Conservation (phyloP, 257 asterid species). For the Gentiana dahurica region DNA sequence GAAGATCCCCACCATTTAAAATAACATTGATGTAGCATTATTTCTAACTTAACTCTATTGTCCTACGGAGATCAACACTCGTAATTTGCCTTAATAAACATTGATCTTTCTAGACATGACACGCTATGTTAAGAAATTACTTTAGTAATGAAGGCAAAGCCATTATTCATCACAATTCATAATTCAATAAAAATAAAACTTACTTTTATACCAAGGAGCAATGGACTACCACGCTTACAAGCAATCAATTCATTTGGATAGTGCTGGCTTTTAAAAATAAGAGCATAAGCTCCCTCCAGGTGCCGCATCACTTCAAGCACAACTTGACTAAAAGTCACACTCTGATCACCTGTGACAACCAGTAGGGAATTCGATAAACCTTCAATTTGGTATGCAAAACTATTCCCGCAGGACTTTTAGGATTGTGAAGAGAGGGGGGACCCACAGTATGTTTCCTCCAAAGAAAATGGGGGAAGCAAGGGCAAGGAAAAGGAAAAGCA, state of each 20-base stretch:
- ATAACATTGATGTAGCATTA: too few species aligned
- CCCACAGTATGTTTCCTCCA: too few species aligned
- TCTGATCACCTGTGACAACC: constrained; percentile 47
- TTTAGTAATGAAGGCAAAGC: not conserved
- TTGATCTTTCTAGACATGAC: too few species aligned
- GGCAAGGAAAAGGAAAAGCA: not conserved
- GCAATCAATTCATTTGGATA: constrained; percentile 95
- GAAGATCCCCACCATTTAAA: too few species aligned
- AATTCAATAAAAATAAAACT: constrained; percentile 14
- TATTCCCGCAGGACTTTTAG: too few species aligned
- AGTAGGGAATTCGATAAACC: too few species aligned
- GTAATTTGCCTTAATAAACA: too few species aligned
- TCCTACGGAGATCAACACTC: too few species aligned
- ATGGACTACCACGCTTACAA: constrained; percentile 98
- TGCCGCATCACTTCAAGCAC: constrained; percentile 98
- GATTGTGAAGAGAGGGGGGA: too few species aligned
- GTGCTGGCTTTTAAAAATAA: constrained; percentile 80
- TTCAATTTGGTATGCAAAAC: too few species aligned
- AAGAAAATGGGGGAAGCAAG: not conserved
- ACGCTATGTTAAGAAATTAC: too few species aligned
- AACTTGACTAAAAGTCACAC: constrained; percentile 85
- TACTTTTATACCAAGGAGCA: constrained; percentile 97
- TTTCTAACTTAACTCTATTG: too few species aligned
- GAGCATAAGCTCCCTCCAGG: constrained; percentile 99
- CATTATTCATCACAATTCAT: constrained; percentile 5